phyloP scores from a whole-genome alignment of 805 yeast genomes.

The Cyberlindnera samutprakarnensis region DNA sequence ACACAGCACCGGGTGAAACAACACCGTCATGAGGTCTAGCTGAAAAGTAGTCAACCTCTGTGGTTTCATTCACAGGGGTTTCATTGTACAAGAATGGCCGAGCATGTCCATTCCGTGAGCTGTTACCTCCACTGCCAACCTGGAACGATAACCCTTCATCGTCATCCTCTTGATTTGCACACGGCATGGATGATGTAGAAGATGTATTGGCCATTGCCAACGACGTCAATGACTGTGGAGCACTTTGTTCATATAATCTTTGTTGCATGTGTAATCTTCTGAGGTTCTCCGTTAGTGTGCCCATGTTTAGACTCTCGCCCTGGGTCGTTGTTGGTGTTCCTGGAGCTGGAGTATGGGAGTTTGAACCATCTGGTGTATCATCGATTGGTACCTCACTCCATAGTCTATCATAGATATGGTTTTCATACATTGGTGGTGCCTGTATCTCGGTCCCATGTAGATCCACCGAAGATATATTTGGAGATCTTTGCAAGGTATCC shows the following conservation, averaged over 20 bases:
- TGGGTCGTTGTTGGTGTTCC: conserved; percentile 14
- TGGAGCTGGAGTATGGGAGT: conserved; percentile 24
- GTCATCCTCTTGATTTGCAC: conserved; percentile 20
- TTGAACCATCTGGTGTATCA: conserved; percentile 26
- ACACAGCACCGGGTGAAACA: conserved; percentile 33
- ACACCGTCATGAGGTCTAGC: conserved; percentile 12
- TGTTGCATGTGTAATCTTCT: conserved; percentile 43
- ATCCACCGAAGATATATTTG: conserved; percentile 10
- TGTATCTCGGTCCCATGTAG: conserved; percentile 35
- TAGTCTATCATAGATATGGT: conserved; percentile 72
- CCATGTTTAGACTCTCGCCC: conserved; percentile 20
- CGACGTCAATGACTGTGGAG: conserved; percentile 19
- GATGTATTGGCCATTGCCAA: conserved; percentile 7
- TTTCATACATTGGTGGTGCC: conserved; percentile 85
- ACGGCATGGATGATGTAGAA: too few relatives aligned
- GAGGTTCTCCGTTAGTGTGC: conserved; percentile 42
- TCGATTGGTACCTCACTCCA: conserved; percentile 51
- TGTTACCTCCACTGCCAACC: conserved; percentile 3
- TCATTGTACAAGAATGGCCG: conserved; percentile 15
- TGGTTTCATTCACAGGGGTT: conserved; percentile 19
- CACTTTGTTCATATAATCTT: conserved; percentile 33
- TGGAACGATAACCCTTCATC: conserved; percentile 13
- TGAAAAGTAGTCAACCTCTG: conserved; percentile 31
- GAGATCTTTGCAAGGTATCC: conserved; percentile 12
- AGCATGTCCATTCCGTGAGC: not conserved